Base-by-base conservation (phyloP, 2,329 filamentous ascomycete species). In the Colletotrichum truncatum region DNA sequence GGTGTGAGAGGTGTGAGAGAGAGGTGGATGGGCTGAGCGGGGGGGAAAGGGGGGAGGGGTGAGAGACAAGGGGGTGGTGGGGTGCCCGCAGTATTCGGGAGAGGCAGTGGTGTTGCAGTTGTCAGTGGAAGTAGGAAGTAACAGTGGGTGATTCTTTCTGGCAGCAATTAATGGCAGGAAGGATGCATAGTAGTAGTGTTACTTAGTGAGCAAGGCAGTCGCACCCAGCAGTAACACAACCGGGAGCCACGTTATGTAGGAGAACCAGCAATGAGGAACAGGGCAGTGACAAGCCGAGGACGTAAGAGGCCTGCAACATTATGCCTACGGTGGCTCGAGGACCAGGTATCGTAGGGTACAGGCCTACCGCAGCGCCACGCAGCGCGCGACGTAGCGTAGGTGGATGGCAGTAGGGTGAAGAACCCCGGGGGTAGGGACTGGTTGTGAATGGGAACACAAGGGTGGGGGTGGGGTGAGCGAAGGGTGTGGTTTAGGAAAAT, bases 1-100 rank as follows among this genome's bases (percentile, higher is more conserved):
- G 43, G 23, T 28, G 55, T 53, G 49, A 41, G 56, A 43, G 32
- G 56, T 60, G 55, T 64, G 55, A 52, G 41, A 39, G 38, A 28
- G 61, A 48, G 58, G 23, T 46, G 48, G 54, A 52, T 51, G 52
- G 30, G 58, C 38, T 45, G 41, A 41, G 51, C 25, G 52, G 36
- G 59, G 52, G 26, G 46, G 61, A 36, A 53, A 39, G 56, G 28
- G 59, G 14, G 60, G 14, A 12, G 21, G 36, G 34, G 53, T 48
- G 54, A 28, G 52, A 23, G 41, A 23, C 7, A 26, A 36, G 21
- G 59, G 12, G 41, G 41, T 26, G 38, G 32, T 16, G n/a, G 46
- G 54, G 41, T 14, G 18, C 25, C 6, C n/a, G 38, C 23, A 26
- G 18, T 49, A 49, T 8, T 25, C 18, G 25, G 46, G 14, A 14